Conservation (phyloP, 108 stramenopile genomes). For the Conticribra guillardii region DNA sequence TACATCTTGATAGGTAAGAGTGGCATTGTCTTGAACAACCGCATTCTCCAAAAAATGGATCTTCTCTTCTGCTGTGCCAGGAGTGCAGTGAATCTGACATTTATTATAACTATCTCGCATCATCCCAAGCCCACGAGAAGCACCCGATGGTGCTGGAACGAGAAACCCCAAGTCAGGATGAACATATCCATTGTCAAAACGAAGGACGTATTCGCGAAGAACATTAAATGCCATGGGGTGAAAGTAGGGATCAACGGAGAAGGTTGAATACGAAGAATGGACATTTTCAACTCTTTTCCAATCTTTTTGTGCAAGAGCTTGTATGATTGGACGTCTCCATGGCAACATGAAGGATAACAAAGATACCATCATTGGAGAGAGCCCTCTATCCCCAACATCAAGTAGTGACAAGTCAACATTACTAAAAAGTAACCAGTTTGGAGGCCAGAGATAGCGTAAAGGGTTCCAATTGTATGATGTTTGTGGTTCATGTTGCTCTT, state of each 20-base stretch:
- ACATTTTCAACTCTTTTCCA: neutral
- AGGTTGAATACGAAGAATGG: slow-evolving; percentile 7
- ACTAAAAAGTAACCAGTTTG: slow-evolving; percentile 31
- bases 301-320: slow-evolving; percentile 14
- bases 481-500: too few species aligned
- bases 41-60: neutral
- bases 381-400: slow-evolving; percentile 7
- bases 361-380: slow-evolving; percentile 24
- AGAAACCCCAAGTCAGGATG: slow-evolving; percentile 86
- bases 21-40: neutral
- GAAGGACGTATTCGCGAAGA: slow-evolving; percentile 71
- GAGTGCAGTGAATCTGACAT: slow-evolving; percentile 73
- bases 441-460: slow-evolving; percentile 35
- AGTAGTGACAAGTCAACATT: slow-evolving; percentile 26
- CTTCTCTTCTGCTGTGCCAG: slow-evolving; percentile 50
- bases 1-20: slow-evolving; percentile 23
- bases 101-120: slow-evolving; percentile 61
- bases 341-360: slow-evolving; percentile 37
- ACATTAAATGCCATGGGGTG: slow-evolving; percentile 73
- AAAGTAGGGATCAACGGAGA: slow-evolving; percentile 28
- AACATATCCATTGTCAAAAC: slow-evolving; percentile 78
- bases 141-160: slow-evolving; percentile 78
- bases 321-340: slow-evolving; percentile 27
- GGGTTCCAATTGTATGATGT: too few species aligned
- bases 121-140: slow-evolving; percentile 80